Base-by-base conservation (phyloP, 2,329 filamentous ascomycete genomes). In the Hymenoscyphus albidus region DNA sequence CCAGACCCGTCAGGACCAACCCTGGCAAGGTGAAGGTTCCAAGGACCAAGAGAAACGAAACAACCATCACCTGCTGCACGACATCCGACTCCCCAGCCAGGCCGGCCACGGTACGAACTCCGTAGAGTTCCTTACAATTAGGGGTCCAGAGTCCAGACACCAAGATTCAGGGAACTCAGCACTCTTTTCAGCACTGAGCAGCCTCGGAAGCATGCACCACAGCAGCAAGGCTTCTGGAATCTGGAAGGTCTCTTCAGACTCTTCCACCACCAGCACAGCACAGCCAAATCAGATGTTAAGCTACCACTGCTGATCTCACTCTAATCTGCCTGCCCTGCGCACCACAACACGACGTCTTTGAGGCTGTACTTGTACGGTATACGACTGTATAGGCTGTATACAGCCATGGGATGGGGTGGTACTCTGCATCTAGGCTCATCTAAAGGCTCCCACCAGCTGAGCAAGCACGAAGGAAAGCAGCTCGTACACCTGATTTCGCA, bases 301-400 rank as follows among this genome's bases (percentile, higher is more conserved):
- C 35, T 35, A 10, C 5, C 35, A 35, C 9, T n/a, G 7, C 48
- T 54, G 18, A 54, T 54, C 48, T 54, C 48, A 54, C 48, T 4
- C 22, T 27, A 54, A 54, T 54, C 31, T 54, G 48, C 48, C 48
- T 54, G n/a, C 18, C n/a, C 48, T 54, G n/a, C 48, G 18, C 48
- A 54, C 22, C 48, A 54, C 44, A 27, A 54, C 48, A 54, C 48
- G 48, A 54, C 48, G 48, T 54, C 48, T 54, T 54, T 27, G 48
- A 27, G 48, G 48, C 48, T 54, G 48, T 13, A 54, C 3, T 13
- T 54, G 48, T 27, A 27, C 27, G 27, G 27, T 27, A 27, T 27
- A 27, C 27, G 27, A 27, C 27, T 27, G 27, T 27, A 27, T 27
- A 27, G 27, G 3, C 27, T 27, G 27, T 27, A 27, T 27, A 27